A percentile compares a stretch with the other conserved stretches of the same genome.
Conservation (phyloP, 352 stramenopile species). For the Phytophthora palmivora region DNA sequence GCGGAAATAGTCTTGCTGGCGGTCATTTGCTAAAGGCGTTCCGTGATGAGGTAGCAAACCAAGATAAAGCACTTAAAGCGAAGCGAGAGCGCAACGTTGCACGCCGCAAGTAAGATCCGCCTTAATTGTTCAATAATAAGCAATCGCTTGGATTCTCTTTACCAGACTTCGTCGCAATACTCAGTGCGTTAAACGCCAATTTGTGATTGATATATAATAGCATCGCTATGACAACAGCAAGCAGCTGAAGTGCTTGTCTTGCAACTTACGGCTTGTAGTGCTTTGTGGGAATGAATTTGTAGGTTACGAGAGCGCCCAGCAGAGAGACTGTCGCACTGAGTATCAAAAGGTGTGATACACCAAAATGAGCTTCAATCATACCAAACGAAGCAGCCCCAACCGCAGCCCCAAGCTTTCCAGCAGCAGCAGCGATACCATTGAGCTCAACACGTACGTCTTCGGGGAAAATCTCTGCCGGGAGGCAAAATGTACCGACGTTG, state of each 20-base stretch:
- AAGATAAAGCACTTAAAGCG: constrained; percentile 65
- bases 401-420: constrained; percentile 78
- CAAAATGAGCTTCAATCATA: constrained; percentile 62
- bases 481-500: constrained; percentile 88
- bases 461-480: constrained; percentile 83
- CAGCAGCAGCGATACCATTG: constrained; percentile 80
- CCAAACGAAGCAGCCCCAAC: constrained; percentile 70
- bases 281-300: constrained; percentile 66
- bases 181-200: not conserved
- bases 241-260: constrained; percentile 11
- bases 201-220: constrained; percentile 28
- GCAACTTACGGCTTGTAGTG: constrained; percentile 36
- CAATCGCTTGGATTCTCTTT: too few relatives aligned
- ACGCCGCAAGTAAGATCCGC: constrained; percentile 28
- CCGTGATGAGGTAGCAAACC: constrained; percentile 55
- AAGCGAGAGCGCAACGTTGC: constrained; percentile 54
- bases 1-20: constrained; percentile 61
- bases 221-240: constrained; percentile 8
- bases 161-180: too few relatives aligned
- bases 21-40: constrained; percentile 68
- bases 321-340: constrained; percentile 66
- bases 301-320: constrained; percentile 66
- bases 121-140: not conserved
- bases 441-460: constrained; percentile 77
- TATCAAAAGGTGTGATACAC: constrained; percentile 65